Evolutionary conservation across 768 basidiomycete species (phyloP).

Genomic region (Mycena galopus): DNA sequence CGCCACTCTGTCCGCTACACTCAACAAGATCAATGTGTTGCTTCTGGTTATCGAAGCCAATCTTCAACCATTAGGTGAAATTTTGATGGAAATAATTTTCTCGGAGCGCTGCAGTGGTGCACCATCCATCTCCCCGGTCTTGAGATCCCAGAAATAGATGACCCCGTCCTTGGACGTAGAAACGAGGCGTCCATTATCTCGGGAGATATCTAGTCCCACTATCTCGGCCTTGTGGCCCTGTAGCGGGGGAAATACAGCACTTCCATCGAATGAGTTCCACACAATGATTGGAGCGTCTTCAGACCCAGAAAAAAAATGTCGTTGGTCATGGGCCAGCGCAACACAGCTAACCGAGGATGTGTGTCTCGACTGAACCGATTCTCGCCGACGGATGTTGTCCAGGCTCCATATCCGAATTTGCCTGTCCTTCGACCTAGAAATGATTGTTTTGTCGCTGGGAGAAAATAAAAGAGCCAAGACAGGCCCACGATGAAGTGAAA

Average conservation of each 20-base stretch:
- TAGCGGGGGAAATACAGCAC: background rate
- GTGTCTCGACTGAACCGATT: background rate
- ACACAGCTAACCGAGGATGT: background rate
- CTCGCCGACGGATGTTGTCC: no score
- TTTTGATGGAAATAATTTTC: background rate
- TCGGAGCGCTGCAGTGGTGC: background rate
- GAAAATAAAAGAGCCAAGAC: background rate
- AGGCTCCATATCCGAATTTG: background rate
- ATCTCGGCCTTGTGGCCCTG: background rate
- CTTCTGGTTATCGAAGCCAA: background rate
- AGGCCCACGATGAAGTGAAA: background rate
- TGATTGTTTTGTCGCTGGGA: background rate
- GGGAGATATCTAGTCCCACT: background rate
- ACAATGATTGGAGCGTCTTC: background rate
- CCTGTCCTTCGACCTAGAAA: background rate
- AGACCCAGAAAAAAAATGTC: background rate
- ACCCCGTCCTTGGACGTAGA: background rate
- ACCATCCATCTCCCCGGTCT: background rate
- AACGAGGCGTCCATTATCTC: background rate
- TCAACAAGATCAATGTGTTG: background rate
- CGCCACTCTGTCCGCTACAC: background rate
- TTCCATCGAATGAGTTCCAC: slow-evolving; percentile 6
- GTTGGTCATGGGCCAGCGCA: background rate
- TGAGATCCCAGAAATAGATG: background rate
- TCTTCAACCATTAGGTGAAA: background rate